A percentile compares a stretch with the other conserved stretches of the same genome.
These are phyloP conservation scores for Sporothrix pallida DNA, from an alignment of 2,329 filamentous ascomycete species.

Conservation along the genomic window DNA sequence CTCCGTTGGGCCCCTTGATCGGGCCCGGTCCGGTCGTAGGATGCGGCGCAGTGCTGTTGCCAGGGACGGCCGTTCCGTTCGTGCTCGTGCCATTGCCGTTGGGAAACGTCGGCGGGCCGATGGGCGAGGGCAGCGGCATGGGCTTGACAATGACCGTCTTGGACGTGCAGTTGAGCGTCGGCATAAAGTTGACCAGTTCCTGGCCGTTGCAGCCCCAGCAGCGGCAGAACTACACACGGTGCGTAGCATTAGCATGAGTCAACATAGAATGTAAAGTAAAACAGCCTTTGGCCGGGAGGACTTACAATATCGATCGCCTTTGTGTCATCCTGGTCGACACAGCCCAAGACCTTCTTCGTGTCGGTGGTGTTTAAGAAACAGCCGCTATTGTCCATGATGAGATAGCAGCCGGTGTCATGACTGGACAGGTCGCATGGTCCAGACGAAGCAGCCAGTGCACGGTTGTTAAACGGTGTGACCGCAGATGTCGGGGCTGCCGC, in stretches of 20 bases:
- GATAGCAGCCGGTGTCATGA: slow-evolving; percentile 26
- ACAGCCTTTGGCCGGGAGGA: not conserved
- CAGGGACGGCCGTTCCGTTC: not conserved
- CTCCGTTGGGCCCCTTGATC: not conserved
- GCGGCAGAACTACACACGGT: slow-evolving; percentile 24
- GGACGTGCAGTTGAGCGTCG: slow-evolving; percentile 29
- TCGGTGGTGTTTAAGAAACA: slow-evolving; percentile 30
- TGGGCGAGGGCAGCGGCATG: not conserved
- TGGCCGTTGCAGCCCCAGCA: slow-evolving; percentile 32
- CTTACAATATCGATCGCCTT: slow-evolving; percentile 4
- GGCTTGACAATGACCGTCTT: slow-evolving; percentile 12
- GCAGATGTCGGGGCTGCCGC: not conserved
- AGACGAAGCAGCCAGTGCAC: not conserved
- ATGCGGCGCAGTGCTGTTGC: not conserved
- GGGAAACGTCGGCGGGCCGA: not conserved
- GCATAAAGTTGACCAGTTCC: slow-evolving; percentile 28
- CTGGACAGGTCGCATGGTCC: slow-evolving; percentile 29
- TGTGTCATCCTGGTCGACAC: slow-evolving; percentile 7
- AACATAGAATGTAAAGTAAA: not conserved
- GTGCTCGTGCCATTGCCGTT: not conserved
- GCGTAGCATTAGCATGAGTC: too few relatives aligned
- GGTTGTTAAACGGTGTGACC: not conserved
- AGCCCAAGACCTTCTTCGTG: slow-evolving; percentile 7
- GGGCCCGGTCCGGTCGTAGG: not conserved
- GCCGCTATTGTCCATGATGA: slow-evolving; percentile 31